Base-by-base conservation (phyloP, 306 rosid genomes). In the Begonia peltatifolia region DNA sequence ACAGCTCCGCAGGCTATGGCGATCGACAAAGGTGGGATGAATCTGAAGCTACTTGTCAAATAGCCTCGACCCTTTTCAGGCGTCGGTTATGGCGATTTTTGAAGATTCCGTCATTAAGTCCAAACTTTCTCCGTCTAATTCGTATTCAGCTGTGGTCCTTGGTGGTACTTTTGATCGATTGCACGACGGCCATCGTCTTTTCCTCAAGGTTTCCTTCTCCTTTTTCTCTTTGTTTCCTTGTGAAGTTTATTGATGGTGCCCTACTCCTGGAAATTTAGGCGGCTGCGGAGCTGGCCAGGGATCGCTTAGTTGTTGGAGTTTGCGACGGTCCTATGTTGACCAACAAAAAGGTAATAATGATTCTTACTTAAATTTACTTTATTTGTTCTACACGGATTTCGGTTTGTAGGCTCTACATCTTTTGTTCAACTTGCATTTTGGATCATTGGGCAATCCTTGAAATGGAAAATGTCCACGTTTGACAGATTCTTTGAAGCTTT, bases 111-210 rank as follows among this genome's bases (percentile, higher is more conserved):
- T 54, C 69, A 72, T 78, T 43, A 55, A 52, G 54, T 68, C 74
- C 17, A 43, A 22, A 50, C 75, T 80, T 30, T 83, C 99, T 69
- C 94, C 95, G 11, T 75, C 80, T 23, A 71, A 83, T 73, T 57
- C 95, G 9, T 86, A 86, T 52, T 63, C 68, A 11, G 68, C 88
- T 5, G 94, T 90, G 14, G 99, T 90, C 17, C 82, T 76, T 49
- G 99, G 99, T 10, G 95, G 99, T 41, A 90, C 99, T 54, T 83
- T 90, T 38, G 95, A 90, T 76, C 84, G 94, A 10, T 62, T 90
- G 57, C 99, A 90, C 75, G 77, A 80, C 46, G 95, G 99, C 44
- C 99, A 90, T 68, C 84, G 81, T 53, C 92, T 81, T 57, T 90
- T 90, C 56, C 99, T 90, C 74, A 83, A 79, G 64, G 97, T 89